Base-by-base conservation (phyloP, 2,329 filamentous ascomycete genomes). In the Ceratocystis eucalypticola region DNA sequence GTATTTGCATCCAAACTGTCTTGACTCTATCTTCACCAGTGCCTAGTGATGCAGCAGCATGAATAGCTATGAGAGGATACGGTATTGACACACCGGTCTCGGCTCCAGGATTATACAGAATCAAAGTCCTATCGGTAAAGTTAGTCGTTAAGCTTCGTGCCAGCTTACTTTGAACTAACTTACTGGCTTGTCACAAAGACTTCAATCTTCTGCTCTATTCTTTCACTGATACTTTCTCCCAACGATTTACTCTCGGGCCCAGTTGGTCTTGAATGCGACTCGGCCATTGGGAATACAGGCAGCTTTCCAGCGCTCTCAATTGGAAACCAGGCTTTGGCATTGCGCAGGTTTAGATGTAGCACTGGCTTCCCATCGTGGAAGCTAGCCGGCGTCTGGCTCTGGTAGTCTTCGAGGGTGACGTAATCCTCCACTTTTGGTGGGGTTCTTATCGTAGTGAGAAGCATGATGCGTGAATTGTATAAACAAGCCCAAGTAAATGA, bases 351-450 rank as follows among this genome's bases (percentile, higher is more conserved):
- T 70, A 82, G 83, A 75, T 92, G 84, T 2, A 92, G 80, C 55
- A 92, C 81, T 1, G 88, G 84, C 72, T 88, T 89, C 33, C 83
- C 84, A 70, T 81, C 83, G 71, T 86, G 87, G 76, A 92, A 93
- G 53, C 83, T 87, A 67, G 80, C 79, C 0, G 89, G 89, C 1
- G 89, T 93, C 72, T 86, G 84, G 64, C 84, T 79, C 74, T 90
- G 83, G 73, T 91, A 88, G 68, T 89, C 85, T 67, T 80, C 77
- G 59, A 92, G 80, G 3, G 82, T 77, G 44, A 81, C 84, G 75
- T 85, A 92, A 72, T 85, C 82, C 45, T 78, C 78, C 15, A 79
- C 72, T 17, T 79, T 76, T 4, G 87, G 87, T 33, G 84, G 77
- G 2, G 76, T 76, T 62, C 79, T 79, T 59, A 89, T 82, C 0